These are phyloP conservation scores for Pyrenophora tritici-repentis DNA, from an alignment of 2,329 filamentous ascomycete species.

Conservation along the genomic window DNA sequence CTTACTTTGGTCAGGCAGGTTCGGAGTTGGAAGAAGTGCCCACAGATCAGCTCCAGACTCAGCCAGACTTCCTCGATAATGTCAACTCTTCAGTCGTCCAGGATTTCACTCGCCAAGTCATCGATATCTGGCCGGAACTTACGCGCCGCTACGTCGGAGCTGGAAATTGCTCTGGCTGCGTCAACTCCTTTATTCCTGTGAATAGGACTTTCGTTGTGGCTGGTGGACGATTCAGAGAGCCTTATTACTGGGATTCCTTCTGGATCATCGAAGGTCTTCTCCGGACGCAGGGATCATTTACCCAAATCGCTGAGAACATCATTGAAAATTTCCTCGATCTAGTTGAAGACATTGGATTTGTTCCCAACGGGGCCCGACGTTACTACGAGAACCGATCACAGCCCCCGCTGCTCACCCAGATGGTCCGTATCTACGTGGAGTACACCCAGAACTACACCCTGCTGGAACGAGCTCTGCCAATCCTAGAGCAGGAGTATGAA, in stretches of 20 bases:
- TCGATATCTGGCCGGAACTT: constrained; percentile 71
- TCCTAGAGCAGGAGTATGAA: constrained; percentile 66
- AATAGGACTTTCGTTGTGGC: constrained; percentile 73
- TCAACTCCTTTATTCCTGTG: constrained; percentile 68
- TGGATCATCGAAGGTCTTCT: constrained; percentile 71
- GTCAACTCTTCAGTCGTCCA: constrained; percentile 63
- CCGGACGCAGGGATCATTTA: constrained; percentile 67
- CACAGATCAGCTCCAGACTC: constrained; percentile 57
- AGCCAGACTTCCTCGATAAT: constrained; percentile 62
- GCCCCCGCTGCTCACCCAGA: constrained; percentile 68
- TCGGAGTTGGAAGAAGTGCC: constrained; percentile 64
- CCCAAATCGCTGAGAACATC: constrained; percentile 66
- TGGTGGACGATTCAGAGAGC: constrained; percentile 71
- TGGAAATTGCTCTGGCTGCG: constrained; percentile 60
- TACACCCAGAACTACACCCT: constrained; percentile 68
- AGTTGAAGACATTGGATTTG: constrained; percentile 67
- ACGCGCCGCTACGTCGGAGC: constrained; percentile 62
- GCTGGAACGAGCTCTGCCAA: constrained; percentile 63
- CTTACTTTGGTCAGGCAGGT: constrained; percentile 67
- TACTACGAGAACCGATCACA: constrained; percentile 73
- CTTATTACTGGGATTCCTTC: constrained; percentile 74
- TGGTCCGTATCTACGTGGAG: constrained; percentile 68
- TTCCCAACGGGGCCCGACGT: constrained; percentile 69
- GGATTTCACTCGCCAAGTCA: constrained; percentile 67
- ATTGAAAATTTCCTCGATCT: constrained; percentile 73